Percentiles rank a stretch among this genome's conserved stretches.
phyloP scores from a whole-genome alignment of 306 rosid genomes.

The Medicago truncatula region MtrunA17r5.0-ANR NC_053048.1:35576501-35577000 shows the following conservation, averaged over 20 bases:
- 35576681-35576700: slow-evolving; percentile 16
- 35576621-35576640: slow-evolving; percentile 11
- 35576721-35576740: slow-evolving; percentile 16
- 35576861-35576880: not conserved
- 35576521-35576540: slow-evolving; percentile 27
- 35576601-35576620: not conserved
- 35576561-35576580: not conserved
- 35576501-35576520: slow-evolving; percentile 59
- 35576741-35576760: slow-evolving; percentile 11
- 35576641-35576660: slow-evolving; percentile 24
- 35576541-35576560: slow-evolving; percentile 18
- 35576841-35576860: slow-evolving; percentile 6
- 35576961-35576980: slow-evolving; percentile 16
- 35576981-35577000: not conserved
- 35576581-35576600: slow-evolving; percentile 12
- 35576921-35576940: slow-evolving; percentile 14
- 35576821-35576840: slow-evolving; percentile 9
- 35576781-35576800: not conserved
- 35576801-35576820: slow-evolving; percentile 15
- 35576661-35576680: slow-evolving; percentile 8
- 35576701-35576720: slow-evolving; percentile 3
- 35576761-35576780: not conserved
- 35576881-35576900: not conserved
- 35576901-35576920: not conserved
- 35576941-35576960: slow-evolving; percentile 19